Evolutionary conservation across 2,329 filamentous ascomycete species (phyloP).

Genomic region (Pseudogymnoascus sp.): DNA sequence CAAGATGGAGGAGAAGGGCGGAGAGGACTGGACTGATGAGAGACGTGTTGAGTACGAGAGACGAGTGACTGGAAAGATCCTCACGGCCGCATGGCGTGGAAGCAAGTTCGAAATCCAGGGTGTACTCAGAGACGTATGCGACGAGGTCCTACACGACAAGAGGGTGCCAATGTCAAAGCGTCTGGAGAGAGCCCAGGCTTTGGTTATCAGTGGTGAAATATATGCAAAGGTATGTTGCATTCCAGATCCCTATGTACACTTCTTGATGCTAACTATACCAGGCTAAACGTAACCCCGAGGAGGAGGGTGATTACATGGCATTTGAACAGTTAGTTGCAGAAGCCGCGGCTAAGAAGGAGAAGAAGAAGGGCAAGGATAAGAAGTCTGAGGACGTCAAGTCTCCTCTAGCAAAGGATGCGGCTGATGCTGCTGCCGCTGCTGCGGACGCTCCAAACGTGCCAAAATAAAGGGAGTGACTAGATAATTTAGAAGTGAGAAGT

Average conservation of each 20-base stretch:
- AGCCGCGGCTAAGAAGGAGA: constrained; percentile 88
- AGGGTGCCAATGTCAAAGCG: constrained; percentile 76
- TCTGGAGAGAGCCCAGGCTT: constrained; percentile 80
- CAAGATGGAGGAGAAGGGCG: constrained; percentile 85
- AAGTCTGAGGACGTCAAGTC: constrained; percentile 24
- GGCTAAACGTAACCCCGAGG: constrained; percentile 83
- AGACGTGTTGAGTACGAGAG: constrained; percentile 93
- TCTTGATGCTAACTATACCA: constrained; percentile 31
- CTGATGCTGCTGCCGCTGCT: constrained; percentile 23
- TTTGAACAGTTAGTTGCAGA: constrained; percentile 98
- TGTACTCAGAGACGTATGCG: constrained; percentile 89
- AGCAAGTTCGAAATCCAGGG: constrained; percentile 98
- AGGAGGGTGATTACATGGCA: constrained; percentile 97
- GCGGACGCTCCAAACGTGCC: constrained; percentile 35
- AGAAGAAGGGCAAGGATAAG: constrained; percentile 50
- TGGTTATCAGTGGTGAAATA: constrained; percentile 82
- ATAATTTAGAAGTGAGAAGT: constrained; percentile 2
- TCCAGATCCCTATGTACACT: neutral
- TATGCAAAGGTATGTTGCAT: constrained; percentile 64
- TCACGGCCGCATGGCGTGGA: constrained; percentile 91
- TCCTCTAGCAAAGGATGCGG: constrained; percentile 18
- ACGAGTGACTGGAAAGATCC: constrained; percentile 92
- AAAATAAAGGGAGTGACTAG: constrained; percentile 13
- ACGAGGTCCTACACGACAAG: constrained; percentile 64
- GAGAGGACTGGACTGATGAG: constrained; percentile 98